Evolutionary conservation across 2,329 filamentous ascomycete genomes (phyloP).

Genomic region (Beauveria medogensis): DNA sequence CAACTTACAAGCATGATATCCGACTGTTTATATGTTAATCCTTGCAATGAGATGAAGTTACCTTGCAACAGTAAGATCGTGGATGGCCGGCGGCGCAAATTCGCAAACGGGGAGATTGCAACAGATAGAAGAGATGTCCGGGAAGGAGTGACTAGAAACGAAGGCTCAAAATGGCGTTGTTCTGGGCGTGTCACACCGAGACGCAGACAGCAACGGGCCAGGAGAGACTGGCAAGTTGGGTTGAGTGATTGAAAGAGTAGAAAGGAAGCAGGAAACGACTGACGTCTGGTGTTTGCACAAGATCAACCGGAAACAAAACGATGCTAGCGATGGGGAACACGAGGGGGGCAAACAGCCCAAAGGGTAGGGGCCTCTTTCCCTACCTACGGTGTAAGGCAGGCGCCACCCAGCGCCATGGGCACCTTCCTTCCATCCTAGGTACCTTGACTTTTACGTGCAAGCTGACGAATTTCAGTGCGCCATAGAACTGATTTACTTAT

Average conservation of each 20-base stretch:
- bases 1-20: constrained; percentile 11
- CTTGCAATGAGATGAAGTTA: not conserved
- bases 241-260: constrained; percentile 7
- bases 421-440: not conserved
- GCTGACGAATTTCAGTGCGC: too few relatives aligned
- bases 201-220: constrained; percentile 18
- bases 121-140: not conserved
- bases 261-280: not conserved
- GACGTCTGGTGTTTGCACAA: not conserved
- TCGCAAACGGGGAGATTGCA: not conserved
- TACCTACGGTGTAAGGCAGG: not conserved
- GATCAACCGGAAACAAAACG: not conserved
- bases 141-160: constrained; percentile 18
- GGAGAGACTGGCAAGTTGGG: constrained; percentile 1
- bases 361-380: not conserved
- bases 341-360: not conserved
- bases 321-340: not conserved
- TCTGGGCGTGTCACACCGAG: not conserved
- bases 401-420: not conserved
- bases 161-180: constrained; percentile 2
- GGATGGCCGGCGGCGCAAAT: not conserved
- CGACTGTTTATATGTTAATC: not conserved
- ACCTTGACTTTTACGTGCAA: not conserved
- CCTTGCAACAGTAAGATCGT: not conserved
- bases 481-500: too few relatives aligned